Conservation (phyloP, 257 asterid species). For the Nicotiana undulata region DNA sequence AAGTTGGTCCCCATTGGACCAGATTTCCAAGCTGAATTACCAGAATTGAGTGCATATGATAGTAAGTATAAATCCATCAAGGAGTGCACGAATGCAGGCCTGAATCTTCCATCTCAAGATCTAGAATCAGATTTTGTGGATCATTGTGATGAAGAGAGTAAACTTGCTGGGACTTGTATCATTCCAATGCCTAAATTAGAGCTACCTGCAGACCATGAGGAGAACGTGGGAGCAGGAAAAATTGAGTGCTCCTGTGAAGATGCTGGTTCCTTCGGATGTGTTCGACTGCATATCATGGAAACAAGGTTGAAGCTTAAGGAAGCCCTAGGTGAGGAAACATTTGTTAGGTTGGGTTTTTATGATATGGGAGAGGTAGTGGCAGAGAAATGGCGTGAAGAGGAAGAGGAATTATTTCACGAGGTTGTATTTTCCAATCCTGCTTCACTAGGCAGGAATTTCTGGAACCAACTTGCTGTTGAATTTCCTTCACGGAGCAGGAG, state of each 20-base stretch:
- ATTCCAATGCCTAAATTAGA: conserved; percentile 20
- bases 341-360: conserved; percentile 23
- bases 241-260: conserved; percentile 25
- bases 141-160: conserved; percentile 5
- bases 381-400: conserved; percentile 28
- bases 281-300: conserved; percentile 24
- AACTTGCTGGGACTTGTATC: conserved; percentile 23
- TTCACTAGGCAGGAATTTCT: conserved; percentile 24
- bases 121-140: conserved; percentile 1
- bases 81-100: conserved; percentile 1
- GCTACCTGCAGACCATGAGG: conserved; percentile 3
- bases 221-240: conserved; percentile 24
- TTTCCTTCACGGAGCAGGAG: conserved; percentile 29
- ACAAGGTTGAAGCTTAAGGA: conserved; percentile 23
- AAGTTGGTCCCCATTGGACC: conserved; percentile 28
- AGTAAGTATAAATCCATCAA: neutral
- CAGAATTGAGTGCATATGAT: conserved; percentile 19
- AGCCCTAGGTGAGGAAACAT: conserved; percentile 23
- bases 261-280: conserved; percentile 27
- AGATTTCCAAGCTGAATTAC: conserved; percentile 36
- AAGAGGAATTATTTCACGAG: conserved; percentile 25
- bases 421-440: conserved; percentile 26
- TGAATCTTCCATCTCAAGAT: neutral
- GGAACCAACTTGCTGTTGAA: conserved; percentile 23
- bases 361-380: conserved; percentile 34